A percentile compares a stretch with the other conserved stretches of the same genome.
These are phyloP conservation scores for Acidomyces sp. DNA, from an alignment of 495 filamentous ascomycete genomes.

Conservation along the genomic window DNA sequence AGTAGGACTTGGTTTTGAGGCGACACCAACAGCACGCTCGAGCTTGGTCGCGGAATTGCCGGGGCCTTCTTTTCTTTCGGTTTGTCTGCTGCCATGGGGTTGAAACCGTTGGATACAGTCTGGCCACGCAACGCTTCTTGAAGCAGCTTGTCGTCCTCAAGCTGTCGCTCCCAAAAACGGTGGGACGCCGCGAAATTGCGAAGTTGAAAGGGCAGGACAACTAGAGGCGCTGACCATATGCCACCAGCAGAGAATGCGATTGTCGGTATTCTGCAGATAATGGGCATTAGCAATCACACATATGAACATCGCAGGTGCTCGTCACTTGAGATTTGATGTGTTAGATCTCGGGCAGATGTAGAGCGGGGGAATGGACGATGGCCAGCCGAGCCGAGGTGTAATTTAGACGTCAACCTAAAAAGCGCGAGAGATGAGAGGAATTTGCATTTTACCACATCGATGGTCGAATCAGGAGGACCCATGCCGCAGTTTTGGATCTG, in stretches of 20 bases:
- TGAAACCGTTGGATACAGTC: conserved; percentile 16
- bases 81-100: conserved; percentile 6
- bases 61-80: conserved; percentile 14
- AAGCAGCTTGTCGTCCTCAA: conserved; percentile 7
- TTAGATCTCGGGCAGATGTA: neutral
- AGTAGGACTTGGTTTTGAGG: conserved; percentile 76
- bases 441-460: too few species aligned
- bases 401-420: neutral
- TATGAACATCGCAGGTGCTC: neutral
- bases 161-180: neutral
- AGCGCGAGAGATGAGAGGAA: too few species aligned
- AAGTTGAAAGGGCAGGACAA: neutral
- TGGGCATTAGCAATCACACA: neutral
- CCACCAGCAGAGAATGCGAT: neutral
- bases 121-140: conserved; percentile 11
- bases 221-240: neutral
- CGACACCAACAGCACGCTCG: conserved; percentile 73
- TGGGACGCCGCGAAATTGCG: neutral
- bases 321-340: neutral
- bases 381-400: neutral
- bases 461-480: too few species aligned
- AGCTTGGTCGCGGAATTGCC: conserved; percentile 15
- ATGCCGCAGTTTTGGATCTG: too few species aligned
- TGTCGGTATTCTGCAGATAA: neutral
- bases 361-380: too few species aligned